Percentiles rank a stretch among this genome's conserved stretches.
These are phyloP conservation scores for Wallacemonas sp. DNA, from an alignment of 208 protist species.

Conservation along the genomic window DNA sequence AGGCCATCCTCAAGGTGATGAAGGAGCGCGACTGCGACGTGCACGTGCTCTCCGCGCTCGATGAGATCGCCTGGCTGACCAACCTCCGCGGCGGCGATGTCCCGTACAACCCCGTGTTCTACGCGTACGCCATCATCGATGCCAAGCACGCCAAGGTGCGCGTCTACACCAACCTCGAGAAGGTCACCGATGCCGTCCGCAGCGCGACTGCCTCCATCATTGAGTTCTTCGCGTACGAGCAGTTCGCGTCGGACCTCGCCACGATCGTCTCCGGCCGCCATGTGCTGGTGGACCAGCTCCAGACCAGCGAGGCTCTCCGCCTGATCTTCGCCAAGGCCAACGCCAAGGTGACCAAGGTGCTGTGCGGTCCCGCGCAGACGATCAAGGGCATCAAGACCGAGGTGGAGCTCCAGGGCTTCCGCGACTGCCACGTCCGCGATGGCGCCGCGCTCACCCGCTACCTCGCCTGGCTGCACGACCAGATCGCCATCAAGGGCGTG, in stretches of 20 bases:
- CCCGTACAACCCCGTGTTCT: slow-evolving; percentile 92
- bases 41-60: slow-evolving; percentile 86
- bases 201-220: slow-evolving; percentile 26
- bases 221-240: slow-evolving; percentile 75
- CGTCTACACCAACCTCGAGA: slow-evolving; percentile 33
- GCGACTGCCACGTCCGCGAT: slow-evolving; percentile 92
- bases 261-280: slow-evolving; percentile 32
- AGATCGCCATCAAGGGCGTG: slow-evolving; percentile 53
- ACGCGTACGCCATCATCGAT: slow-evolving; percentile 79
- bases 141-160: slow-evolving; percentile 19
- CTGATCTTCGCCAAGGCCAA: slow-evolving; percentile 35
- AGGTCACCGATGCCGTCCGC: slow-evolving; percentile 36
- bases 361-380: slow-evolving; percentile 70
- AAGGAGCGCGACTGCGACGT: slow-evolving; percentile 55
- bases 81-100: slow-evolving; percentile 91
- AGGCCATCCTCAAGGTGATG: slow-evolving; percentile 44
- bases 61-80: slow-evolving; percentile 93
- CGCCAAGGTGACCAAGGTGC: slow-evolving; percentile 39
- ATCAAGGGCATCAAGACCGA: slow-evolving; percentile 93
- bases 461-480: slow-evolving; percentile 90
- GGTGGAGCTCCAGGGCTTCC: slow-evolving; percentile 92
- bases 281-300: slow-evolving; percentile 69
- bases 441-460: slow-evolving; percentile 91
- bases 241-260: slow-evolving; percentile 56
- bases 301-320: slow-evolving; percentile 71